phyloP scores from a whole-genome alignment of 768 basidiomycete species.

The Coprinellus micaceus region DNA sequence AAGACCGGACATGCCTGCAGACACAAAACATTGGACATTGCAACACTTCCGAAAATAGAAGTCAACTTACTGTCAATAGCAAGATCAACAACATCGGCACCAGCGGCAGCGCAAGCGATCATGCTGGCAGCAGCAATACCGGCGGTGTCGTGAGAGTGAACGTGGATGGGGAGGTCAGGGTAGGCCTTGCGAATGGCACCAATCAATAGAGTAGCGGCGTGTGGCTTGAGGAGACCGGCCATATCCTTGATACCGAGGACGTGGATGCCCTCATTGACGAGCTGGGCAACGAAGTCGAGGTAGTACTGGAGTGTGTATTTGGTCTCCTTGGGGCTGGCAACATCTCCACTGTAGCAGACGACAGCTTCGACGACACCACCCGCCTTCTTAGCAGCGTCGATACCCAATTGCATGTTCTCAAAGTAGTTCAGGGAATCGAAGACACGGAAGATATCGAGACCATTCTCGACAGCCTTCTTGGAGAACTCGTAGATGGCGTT shows the following conservation, averaged over 20 bases:
- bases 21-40: constrained; percentile 3
- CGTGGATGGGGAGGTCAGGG: constrained; percentile 97
- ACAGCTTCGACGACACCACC: constrained; percentile 97
- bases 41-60: too few relatives aligned
- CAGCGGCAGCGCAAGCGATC: constrained; percentile 94
- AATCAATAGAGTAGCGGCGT: constrained; percentile 87
- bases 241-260: constrained; percentile 98
- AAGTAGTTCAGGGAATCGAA: constrained; percentile 99
- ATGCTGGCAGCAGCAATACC: constrained; percentile 98
- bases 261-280: constrained; percentile 93
- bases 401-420: constrained; percentile 93
- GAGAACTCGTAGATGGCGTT: constrained; percentile 99
- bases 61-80: constrained; percentile 94
- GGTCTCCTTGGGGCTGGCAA: constrained; percentile 88
- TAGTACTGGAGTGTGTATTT: constrained; percentile 99
- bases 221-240: constrained; percentile 94
- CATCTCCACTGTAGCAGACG: constrained; percentile 98
- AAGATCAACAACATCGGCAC: constrained; percentile 96
- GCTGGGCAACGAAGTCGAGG: constrained; percentile 89
- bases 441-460: constrained; percentile 98
- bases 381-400: constrained; percentile 99
- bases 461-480: constrained; percentile 99
- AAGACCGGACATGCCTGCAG: constrained; percentile 90
- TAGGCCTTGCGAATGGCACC: constrained; percentile 93
- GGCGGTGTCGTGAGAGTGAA: constrained; percentile 99